Percentiles rank a stretch among this genome's conserved stretches.
phyloP scores from a whole-genome alignment of 192 early-diverging fungal species.

The Gryganskiella cystojenkinii region DNA sequence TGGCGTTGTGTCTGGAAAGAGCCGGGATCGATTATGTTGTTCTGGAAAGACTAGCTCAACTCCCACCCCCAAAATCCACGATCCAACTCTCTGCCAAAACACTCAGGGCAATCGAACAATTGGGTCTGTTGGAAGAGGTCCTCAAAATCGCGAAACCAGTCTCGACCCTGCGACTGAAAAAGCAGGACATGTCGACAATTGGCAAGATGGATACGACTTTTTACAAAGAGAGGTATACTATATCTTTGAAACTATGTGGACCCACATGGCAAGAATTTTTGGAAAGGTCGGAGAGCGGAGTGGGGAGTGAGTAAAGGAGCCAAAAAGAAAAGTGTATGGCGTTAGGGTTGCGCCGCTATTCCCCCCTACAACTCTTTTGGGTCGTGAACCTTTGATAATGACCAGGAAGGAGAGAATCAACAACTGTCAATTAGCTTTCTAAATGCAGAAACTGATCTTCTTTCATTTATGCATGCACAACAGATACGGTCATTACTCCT shows the following conservation, averaged over 20 bases:
- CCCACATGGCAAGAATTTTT: too few species aligned
- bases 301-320: too few species aligned
- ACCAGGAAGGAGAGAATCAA: neutral
- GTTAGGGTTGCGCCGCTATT: too few species aligned
- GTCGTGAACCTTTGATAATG: too few species aligned
- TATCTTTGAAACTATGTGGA: too few species aligned
- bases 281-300: too few species aligned
- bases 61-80: constrained; percentile 8
- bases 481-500: constrained; percentile 34
- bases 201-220: constrained; percentile 29
- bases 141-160: constrained; percentile 38
- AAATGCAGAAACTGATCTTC: too few species aligned
- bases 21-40: constrained; percentile 45
- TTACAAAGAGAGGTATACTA: constrained; percentile 35
- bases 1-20: constrained; percentile 32
- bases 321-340: too few species aligned
- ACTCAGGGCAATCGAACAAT: constrained; percentile 19
- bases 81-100: constrained; percentile 39
- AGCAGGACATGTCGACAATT: constrained; percentile 26
- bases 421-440: too few species aligned
- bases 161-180: constrained; percentile 14
- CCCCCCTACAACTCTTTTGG: too few species aligned
- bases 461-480: neutral
- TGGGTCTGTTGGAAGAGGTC: constrained; percentile 36
- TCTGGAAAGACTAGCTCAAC: constrained; percentile 17